phyloP scores from a whole-genome alignment of 176 grass and related monocot genomes.

The Aegilops umbellulata region DNA sequence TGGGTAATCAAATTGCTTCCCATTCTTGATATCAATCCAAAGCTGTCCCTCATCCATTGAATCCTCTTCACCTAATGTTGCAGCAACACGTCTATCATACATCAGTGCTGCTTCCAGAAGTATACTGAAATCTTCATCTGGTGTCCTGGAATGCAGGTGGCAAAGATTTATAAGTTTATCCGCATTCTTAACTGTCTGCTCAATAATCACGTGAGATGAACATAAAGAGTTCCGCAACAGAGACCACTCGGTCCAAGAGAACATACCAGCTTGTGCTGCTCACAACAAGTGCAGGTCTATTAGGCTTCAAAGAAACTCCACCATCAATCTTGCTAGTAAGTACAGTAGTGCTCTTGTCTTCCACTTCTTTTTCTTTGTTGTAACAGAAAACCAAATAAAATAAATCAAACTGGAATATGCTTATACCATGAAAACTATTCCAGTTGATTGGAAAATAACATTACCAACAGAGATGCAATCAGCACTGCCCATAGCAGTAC shows the following conservation, averaged over 20 bases:
- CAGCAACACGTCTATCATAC: conserved; percentile 89
- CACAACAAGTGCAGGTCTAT: conserved; percentile 77
- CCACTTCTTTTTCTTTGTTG: not conserved
- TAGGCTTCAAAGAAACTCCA: conserved; percentile 69
- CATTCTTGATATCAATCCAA: conserved; percentile 71
- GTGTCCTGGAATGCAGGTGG: conserved; percentile 62
- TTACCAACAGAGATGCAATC: too few relatives aligned
- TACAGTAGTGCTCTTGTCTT: conserved; percentile 28
- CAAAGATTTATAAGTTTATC: not conserved
- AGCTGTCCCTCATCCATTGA: conserved; percentile 70
- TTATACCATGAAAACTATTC: too few relatives aligned
- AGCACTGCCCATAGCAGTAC: too few relatives aligned
- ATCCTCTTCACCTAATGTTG: conserved; percentile 74
- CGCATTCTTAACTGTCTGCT: not conserved
- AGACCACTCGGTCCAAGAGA: conserved; percentile 17
- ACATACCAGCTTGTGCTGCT: conserved; percentile 97
- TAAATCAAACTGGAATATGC: too few relatives aligned
- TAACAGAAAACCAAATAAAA: too few relatives aligned
- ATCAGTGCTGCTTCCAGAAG: conserved; percentile 94
- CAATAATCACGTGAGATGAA: not conserved
- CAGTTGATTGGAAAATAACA: too few relatives aligned
- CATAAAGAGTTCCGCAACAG: too few relatives aligned
- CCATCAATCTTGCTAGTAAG: conserved; percentile 51
- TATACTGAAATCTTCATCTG: conserved; percentile 95
- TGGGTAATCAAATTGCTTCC: conserved; percentile 66